Base-by-base conservation (phyloP, 1,139 yeast species). In the Hyphopichia khmerensis region DNA sequence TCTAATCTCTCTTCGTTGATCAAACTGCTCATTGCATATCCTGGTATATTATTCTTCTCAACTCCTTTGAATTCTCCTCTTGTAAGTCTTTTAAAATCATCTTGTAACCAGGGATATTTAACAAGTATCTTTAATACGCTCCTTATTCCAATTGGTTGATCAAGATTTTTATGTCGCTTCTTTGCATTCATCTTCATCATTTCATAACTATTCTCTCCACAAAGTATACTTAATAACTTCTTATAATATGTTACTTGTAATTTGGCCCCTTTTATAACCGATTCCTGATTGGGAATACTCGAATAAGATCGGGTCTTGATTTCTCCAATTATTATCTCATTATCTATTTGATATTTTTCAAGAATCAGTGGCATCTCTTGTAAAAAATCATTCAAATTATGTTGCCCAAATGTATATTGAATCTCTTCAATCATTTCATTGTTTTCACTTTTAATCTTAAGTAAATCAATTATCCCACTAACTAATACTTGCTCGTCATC, bases 391-490 rank as follows among this genome's bases (percentile, higher is more conserved):
- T n/a, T n/a, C n/a, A n/a, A n/a, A n/a, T n/a, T n/a, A n/a, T n/a
- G n/a, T n/a, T n/a, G n/a, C n/a, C n/a, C n/a, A n/a, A n/a, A n/a
- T n/a, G n/a, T n/a, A n/a, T 33, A 14, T 3, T 33, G 9, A 13
- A 33, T 21, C 27, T 61, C 67, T 18, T 57, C 52, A 43, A 65
- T 60, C 39, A 72, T 43, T 0, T 62, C 36, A 32, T 43, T 48
- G 33, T 59, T 24, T 43, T 53, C 19, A 38, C 60, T 53, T 7
- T 42, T 40, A 2, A 69, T 41, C 35, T 47, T 48, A 13, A 84
- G 50, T 43, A 75, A 72, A 56, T 85, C 93, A 18, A 84, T 73
- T 2, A 84, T 64, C 1, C 90, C 91, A 53, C 87, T 81, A 4
- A 83, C 68, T 18, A 82, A 57, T 1, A 77, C 64, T 36, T 60